Percentiles rank a stretch among this genome's conserved stretches.
These are phyloP conservation scores for Eurotiales sp. DNA, from an alignment of 2,329 filamentous ascomycete species.

Conservation along the genomic window DNA sequence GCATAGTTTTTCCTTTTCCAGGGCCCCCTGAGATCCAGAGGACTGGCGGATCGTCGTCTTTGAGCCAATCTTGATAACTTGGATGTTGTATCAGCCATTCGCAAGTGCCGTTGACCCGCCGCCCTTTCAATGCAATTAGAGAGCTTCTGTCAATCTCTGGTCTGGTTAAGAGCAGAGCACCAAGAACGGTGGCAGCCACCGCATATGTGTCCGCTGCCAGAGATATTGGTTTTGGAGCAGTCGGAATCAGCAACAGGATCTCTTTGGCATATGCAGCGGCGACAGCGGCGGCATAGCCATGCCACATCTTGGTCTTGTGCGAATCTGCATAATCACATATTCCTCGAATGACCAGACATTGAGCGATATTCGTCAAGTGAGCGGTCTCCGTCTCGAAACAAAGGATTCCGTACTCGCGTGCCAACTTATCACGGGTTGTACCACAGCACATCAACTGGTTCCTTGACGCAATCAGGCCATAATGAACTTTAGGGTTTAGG, in stretches of 20 bases:
- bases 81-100: not conserved
- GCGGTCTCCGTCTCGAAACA: slow-evolving; percentile 3
- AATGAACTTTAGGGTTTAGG: not conserved
- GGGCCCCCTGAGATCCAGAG: not conserved
- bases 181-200: not conserved
- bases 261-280: slow-evolving; percentile 3
- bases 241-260: too few species aligned
- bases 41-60: not conserved
- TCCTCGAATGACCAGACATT: slow-evolving; percentile 2
- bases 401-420: not conserved
- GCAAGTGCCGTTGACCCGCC: not conserved
- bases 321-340: slow-evolving; percentile 3
- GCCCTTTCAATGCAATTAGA: not conserved
- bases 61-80: not conserved
- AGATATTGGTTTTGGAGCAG: not conserved
- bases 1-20: not conserved
- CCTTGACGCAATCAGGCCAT: not conserved
- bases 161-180: not conserved
- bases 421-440: not conserved
- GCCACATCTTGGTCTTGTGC: not conserved
- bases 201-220: slow-evolving; percentile 8
- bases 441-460: not conserved
- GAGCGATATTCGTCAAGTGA: not conserved
- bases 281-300: not conserved
- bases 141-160: not conserved